Conservation (phyloP, 192 early-diverging fungal genomes). For the Umbelopsis isabellina region DNA sequence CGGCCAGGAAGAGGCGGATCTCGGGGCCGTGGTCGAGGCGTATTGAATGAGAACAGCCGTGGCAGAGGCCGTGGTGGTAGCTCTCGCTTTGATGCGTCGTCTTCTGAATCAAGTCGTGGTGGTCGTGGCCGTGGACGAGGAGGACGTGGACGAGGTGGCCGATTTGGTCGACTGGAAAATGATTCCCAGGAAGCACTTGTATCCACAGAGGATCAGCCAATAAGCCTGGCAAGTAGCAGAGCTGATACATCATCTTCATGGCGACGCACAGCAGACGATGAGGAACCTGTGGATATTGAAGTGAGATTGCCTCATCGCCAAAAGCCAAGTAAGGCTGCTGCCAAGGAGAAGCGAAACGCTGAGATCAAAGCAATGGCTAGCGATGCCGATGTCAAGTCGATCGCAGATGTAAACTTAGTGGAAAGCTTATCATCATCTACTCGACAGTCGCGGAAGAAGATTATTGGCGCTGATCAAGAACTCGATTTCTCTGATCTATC, state of each 20-base stretch:
- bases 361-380: neutral
- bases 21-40: neutral
- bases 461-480: constrained; percentile 7
- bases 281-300: constrained; percentile 7
- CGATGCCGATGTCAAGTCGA: neutral
- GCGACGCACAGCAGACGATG: constrained; percentile 15
- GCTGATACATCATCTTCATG: constrained; percentile 7
- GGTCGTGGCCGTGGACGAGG: constrained; percentile 17
- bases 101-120: neutral
- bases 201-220: neutral
- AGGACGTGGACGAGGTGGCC: constrained; percentile 19
- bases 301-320: constrained; percentile 12
- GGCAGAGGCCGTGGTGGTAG: constrained; percentile 3
- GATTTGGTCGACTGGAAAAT: neutral
- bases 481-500: constrained; percentile 8
- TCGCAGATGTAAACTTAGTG: neutral
- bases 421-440: constrained; percentile 6
- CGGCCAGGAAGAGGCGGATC: constrained; percentile 2
- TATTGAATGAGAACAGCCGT: neutral
- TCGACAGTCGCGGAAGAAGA: constrained; percentile 5
- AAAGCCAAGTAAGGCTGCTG: neutral
- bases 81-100: neutral
- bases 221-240: neutral
- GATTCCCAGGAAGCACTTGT: neutral
- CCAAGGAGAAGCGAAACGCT: neutral